Evolutionary conservation across 2,329 filamentous ascomycete genomes (phyloP), one percentile per base, ranked within the genome.

Genomic region (Aspergillus nomiae): DNA sequence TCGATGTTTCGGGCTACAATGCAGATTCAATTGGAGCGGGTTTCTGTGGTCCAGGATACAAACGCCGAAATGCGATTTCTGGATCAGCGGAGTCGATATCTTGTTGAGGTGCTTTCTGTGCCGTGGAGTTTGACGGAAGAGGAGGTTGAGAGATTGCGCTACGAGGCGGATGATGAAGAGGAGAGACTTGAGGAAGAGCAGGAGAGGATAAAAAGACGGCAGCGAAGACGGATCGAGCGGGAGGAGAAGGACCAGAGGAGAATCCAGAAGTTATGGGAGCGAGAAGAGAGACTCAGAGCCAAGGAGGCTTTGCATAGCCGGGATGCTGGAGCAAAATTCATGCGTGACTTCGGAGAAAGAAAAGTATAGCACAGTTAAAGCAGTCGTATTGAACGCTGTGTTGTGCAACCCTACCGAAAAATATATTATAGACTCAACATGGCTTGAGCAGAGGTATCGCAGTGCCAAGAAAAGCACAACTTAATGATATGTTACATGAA

Each of bases 11-110:
- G 85, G 6, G 73, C 75, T 5, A 70, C 73, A 14, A 82, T 82
- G 64, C 86, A 89, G 67, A 64, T 89, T 10, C 77, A 84, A 19
- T 73, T 88, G 30, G 85, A 88, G 70, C 80, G 85, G 3, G 78
- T 86, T 9, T 77, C 74, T 45, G 61, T 82, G 0, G 72, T 89
- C 1, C 71, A 71, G 2, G 81, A 83, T 48, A 89, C 86, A 16
- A 80, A 81, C 48, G 82, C 84, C 32, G 87, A 89, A 70, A 81
- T 83, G 56, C 71, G 72, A 9, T 84, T 84, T 36, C 85, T 87
- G 81, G 76, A 79, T 1, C 82, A 85, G 65, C 79, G 82, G 21
- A 79, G 81, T 4, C 72, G 78, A 32, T 87, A 84, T 69, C 79
- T 84, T 51, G 70, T 79, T 11, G 76, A 82, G 14, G 78, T 87